Percentiles rank a stretch among this genome's conserved stretches.
phyloP scores from a whole-genome alignment of 768 basidiomycete species.

The Rickenella mellea region DNA sequence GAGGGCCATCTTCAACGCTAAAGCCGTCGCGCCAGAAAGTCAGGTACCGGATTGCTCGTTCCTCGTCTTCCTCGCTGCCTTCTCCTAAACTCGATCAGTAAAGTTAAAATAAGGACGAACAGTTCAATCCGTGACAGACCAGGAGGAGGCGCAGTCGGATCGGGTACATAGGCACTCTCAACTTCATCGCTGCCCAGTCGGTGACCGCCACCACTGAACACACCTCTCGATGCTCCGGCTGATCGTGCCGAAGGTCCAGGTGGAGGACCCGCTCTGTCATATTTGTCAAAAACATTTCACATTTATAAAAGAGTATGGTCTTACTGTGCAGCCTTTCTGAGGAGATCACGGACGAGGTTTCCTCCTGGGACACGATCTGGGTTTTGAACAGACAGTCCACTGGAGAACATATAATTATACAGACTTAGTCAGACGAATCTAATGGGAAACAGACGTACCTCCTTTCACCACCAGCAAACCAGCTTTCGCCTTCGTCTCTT shows the following conservation, averaged over 20 bases:
- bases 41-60: slow-evolving; percentile 59
- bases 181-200: slow-evolving; percentile 88
- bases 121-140: slow-evolving; percentile 13
- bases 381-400: slow-evolving; percentile 84
- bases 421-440: background rate
- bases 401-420: slow-evolving; percentile 20
- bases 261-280: slow-evolving; percentile 27
- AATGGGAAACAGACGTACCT: slow-evolving; percentile 37
- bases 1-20: slow-evolving; percentile 78
- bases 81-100: no score
- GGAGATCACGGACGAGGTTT: slow-evolving; percentile 55
- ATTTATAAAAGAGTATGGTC: slow-evolving; percentile 18
- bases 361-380: slow-evolving; percentile 57
- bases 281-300: slow-evolving; percentile 5
- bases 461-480: slow-evolving; percentile 93
- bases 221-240: slow-evolving; percentile 12
- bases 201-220: slow-evolving; percentile 69
- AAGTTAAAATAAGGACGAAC: slow-evolving; percentile 7
- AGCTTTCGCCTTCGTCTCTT: slow-evolving; percentile 48
- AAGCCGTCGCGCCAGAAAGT: slow-evolving; percentile 95
- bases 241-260: slow-evolving; percentile 11
- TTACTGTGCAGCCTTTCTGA: slow-evolving; percentile 76
- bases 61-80: slow-evolving; percentile 31
- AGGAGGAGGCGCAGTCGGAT: slow-evolving; percentile 39
- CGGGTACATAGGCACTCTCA: slow-evolving; percentile 66